phyloP scores from a whole-genome alignment of 2,329 filamentous ascomycete genomes.

The Phyllosticta citrichinensis region DNA sequence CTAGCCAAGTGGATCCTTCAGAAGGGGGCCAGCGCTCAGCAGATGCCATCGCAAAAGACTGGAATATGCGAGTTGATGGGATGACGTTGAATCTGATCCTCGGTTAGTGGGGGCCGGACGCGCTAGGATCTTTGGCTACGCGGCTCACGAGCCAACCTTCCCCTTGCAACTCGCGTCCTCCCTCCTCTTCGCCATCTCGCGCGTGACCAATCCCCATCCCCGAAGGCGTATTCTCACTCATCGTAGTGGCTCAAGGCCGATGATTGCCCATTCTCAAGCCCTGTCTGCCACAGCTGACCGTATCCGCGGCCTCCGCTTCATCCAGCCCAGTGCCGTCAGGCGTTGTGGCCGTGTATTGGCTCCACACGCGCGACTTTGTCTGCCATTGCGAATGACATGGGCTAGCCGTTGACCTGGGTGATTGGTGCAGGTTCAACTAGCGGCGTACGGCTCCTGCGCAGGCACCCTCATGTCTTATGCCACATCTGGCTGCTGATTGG shows the following conservation, averaged over 20 bases:
- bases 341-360: not conserved
- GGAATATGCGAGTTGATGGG: not conserved
- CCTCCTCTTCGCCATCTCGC: not conserved
- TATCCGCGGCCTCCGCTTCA: not conserved
- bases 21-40: not conserved
- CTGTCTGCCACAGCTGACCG: not conserved
- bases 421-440: not conserved
- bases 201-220: not conserved
- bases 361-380: not conserved
- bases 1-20: too few species aligned
- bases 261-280: not conserved
- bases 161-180: not conserved
- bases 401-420: not conserved
- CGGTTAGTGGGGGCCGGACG: not conserved
- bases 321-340: not conserved
- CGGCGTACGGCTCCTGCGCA: not conserved
- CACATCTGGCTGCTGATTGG: not conserved
- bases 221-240: not conserved
- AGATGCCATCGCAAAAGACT: not conserved
- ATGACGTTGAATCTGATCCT: not conserved
- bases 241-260: not conserved
- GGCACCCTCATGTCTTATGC: not conserved
- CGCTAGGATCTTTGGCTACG: not conserved
- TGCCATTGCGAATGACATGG: not conserved
- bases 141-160: not conserved